Base-by-base conservation (phyloP, 2,329 filamentous ascomycete genomes). In the Trichoderma simmonsii region DNA sequence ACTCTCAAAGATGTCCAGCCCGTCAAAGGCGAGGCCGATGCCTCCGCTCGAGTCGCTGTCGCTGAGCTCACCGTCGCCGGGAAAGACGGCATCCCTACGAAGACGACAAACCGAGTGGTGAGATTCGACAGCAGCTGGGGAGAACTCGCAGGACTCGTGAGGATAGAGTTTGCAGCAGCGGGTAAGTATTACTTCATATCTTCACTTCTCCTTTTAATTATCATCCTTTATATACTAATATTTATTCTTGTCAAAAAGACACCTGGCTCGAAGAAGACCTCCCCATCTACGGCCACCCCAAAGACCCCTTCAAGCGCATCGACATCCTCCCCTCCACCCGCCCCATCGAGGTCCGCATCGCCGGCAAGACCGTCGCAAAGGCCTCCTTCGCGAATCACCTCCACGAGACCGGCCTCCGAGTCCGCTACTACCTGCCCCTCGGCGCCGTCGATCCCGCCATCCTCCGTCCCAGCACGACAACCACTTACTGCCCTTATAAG, bases 401-500 rank as follows among this genome's bases (percentile, higher is more conserved):
- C 0, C 83, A 87, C 71, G 90, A 92, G 79, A 91, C 90, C 0
- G 82, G 84, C 1, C 79, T 92, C 60, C 86, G 88, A 1, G 81
- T 85, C 2, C 83, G 90, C 1, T 90, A 87, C 76, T 92, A 92
- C 75, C 73, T 91, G 2, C 86, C 89, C 0, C 79, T 86, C 0
- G 86, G 86, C 0, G 79, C 84, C 3, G 82, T 90, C 1, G 83
- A 86, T 51, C 80, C 79, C 51, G 75, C 79, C 3, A 74, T 84
- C 7, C 79, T 91, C 11, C 78, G 79, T 0, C 82, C 83, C 7
- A 91, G 88, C 74, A 77, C 81, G 2, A 87, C 86, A 0, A 79
- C 77, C n/a, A 90, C 88, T 0, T 80, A 82, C 67, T 92, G 90
- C 78, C 90, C 91, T 2, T 92, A 92, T 75, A 92, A 92, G 77